Evolutionary conservation across 805 yeast genomes (phyloP).

Genomic region (Candida adriatica): DNA sequence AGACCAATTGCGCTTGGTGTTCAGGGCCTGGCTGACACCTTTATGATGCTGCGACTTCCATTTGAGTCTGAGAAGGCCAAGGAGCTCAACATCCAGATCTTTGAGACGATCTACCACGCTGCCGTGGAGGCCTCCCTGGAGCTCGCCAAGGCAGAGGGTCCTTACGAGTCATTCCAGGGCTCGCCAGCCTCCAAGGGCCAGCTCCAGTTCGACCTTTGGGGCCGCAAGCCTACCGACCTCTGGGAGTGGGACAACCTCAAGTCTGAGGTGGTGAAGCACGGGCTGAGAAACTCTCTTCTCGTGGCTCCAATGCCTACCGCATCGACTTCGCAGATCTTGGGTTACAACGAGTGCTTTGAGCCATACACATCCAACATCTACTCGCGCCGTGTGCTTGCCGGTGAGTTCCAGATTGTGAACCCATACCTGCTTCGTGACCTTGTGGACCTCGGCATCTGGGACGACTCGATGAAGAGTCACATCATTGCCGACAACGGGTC

Average conservation of each 20-base stretch:
- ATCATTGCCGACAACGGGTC: slow-evolving; percentile 80
- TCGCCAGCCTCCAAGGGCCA: slow-evolving; percentile 87
- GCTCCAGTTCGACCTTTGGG: slow-evolving; percentile 87
- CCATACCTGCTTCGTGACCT: slow-evolving; percentile 79
- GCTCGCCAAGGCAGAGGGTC: slow-evolving; percentile 61
- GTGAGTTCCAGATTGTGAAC: slow-evolving; percentile 91
- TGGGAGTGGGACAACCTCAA: slow-evolving; percentile 85
- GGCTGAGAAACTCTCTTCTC: slow-evolving; percentile 80
- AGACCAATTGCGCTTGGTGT: slow-evolving; percentile 97
- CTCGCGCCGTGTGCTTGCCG: slow-evolving; percentile 84
- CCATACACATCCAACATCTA: slow-evolving; percentile 95
- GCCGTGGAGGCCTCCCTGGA: slow-evolving; percentile 85
- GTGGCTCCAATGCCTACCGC: slow-evolving; percentile 99
- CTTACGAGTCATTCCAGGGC: slow-evolving; percentile 68
- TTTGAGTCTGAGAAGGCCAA: slow-evolving; percentile 81
- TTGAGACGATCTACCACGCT: slow-evolving; percentile 94
- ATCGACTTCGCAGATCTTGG: slow-evolving; percentile 92
- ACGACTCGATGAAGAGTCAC: slow-evolving; percentile 65
- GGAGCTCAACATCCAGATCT: slow-evolving; percentile 71
- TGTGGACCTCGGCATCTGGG: slow-evolving; percentile 80
- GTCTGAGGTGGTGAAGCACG: slow-evolving; percentile 49
- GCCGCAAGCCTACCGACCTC: slow-evolving; percentile 60
- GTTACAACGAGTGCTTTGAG: slow-evolving; percentile 93
- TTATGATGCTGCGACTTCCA: slow-evolving; percentile 72
- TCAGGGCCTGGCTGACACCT: slow-evolving; percentile 93